A percentile compares a stretch with the other conserved stretches of the same genome.
These are phyloP conservation scores for Nitzschia sp. DNA, from an alignment of 108 stramenopile species.

Conservation along the genomic window DNA sequence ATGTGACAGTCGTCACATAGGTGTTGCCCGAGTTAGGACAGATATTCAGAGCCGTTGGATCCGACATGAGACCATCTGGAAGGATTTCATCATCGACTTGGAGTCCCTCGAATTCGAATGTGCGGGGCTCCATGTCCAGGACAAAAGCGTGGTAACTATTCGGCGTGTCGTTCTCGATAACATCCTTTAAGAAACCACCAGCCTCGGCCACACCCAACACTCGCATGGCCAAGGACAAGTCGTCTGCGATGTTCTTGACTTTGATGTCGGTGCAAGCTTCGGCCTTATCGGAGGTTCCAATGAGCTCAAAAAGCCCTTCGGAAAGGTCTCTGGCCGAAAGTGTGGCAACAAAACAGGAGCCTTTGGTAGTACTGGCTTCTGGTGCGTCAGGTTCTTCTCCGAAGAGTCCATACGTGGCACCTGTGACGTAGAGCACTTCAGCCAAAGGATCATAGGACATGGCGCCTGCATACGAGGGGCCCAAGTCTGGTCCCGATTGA, in stretches of 20 bases:
- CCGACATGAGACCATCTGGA: neutral
- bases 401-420: constrained; percentile 19
- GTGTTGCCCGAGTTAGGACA: neutral
- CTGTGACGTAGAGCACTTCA: constrained; percentile 24
- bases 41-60: neutral
- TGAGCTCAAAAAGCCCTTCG: neutral
- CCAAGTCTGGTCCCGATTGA: constrained; percentile 1
- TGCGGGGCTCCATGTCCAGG: neutral
- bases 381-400: neutral
- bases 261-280: neutral
- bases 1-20: neutral
- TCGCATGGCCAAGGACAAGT: neutral
- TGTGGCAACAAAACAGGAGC: neutral
- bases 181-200: neutral
- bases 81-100: neutral
- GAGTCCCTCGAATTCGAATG: neutral
- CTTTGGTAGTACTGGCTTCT: neutral
- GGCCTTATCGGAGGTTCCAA: neutral
- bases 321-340: neutral
- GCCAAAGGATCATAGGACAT: constrained; percentile 24
- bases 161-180: neutral
- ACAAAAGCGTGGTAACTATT: neutral
- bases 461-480: constrained; percentile 29
- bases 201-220: neutral
- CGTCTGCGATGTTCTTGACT: neutral